Percentiles rank a stretch among this genome's conserved stretches.
Conservation (phyloP, 371 early-diverging fungal genomes). For the Rhizomucor pusillus region DNA sequence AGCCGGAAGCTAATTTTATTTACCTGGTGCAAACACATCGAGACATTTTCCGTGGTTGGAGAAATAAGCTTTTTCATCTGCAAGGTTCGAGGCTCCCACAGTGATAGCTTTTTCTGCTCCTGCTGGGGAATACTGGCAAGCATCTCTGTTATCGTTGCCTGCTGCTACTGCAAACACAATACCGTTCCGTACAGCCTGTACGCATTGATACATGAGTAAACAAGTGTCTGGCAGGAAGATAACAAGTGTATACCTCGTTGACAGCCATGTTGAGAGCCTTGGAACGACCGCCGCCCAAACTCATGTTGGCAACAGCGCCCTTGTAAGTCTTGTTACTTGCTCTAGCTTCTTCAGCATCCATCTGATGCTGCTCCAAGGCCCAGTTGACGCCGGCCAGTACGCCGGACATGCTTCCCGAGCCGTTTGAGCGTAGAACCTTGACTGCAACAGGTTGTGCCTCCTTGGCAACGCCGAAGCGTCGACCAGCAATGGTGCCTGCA, state of each 20-base stretch:
- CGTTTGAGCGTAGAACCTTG: constrained; percentile 84
- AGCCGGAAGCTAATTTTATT: too few species aligned
- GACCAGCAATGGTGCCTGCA: constrained; percentile 88
- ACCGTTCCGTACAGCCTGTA: constrained; percentile 70
- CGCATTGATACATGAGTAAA: not conserved
- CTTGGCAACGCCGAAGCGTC: constrained; percentile 87
- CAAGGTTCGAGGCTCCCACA: constrained; percentile 89
- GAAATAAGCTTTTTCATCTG: constrained; percentile 85
- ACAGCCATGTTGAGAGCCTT: constrained; percentile 81
- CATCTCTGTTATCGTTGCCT: constrained; percentile 93
- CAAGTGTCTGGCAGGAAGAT: not conserved
- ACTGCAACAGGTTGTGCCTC: constrained; percentile 87
- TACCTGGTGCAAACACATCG: constrained; percentile 91
- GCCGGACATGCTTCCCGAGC: constrained; percentile 75
- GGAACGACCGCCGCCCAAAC: constrained; percentile 83
- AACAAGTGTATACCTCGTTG: constrained; percentile 41
- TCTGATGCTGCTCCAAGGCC: constrained; percentile 50
- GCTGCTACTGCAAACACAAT: constrained; percentile 95
- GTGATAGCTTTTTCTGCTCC: constrained; percentile 87
- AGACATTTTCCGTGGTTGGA: constrained; percentile 90
- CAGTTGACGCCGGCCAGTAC: constrained; percentile 71
- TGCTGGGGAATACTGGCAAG: constrained; percentile 95
- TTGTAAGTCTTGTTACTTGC: constrained; percentile 50
- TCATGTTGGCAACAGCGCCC: constrained; percentile 91
- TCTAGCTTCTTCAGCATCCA: constrained; percentile 37